Evolutionary conservation across 192 early-diverging fungal species (phyloP).

Genomic region (Backusella tarrabulga): DNA sequence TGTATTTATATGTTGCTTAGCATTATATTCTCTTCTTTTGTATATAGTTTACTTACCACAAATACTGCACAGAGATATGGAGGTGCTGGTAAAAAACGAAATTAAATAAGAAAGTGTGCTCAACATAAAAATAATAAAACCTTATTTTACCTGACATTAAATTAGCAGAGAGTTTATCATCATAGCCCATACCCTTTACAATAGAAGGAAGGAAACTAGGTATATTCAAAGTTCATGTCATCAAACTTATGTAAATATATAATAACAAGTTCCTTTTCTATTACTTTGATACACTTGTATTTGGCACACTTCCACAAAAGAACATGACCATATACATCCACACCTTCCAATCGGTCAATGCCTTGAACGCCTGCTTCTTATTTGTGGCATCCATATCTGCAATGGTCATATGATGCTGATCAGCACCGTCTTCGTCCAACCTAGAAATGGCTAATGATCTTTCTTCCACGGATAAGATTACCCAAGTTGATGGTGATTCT

Average conservation of each 20-base stretch:
- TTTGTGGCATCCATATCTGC: conserved; percentile 23
- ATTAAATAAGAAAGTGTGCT: neutral
- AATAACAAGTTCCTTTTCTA: neutral
- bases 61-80: conserved; percentile 31
- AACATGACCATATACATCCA: conserved; percentile 39
- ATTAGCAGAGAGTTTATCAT: conserved; percentile 32
- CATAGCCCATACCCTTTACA: conserved; percentile 31
- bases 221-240: neutral
- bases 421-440: conserved; percentile 3
- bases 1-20: neutral
- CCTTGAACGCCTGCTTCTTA: conserved; percentile 19
- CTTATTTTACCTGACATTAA: conserved; percentile 29
- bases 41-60: conserved; percentile 18
- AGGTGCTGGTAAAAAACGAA: conserved; percentile 14
- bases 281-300: conserved; percentile 38
- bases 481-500: conserved; percentile 20
- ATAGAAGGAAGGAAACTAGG: conserved; percentile 32
- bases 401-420: conserved; percentile 10
- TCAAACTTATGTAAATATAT: neutral
- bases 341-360: conserved; percentile 32
- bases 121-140: neutral
- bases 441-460: conserved; percentile 11
- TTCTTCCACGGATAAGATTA: conserved; percentile 19
- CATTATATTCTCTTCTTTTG: neutral
- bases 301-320: conserved; percentile 38